Evolutionary conservation across 1,284 basidiomycete genomes (phyloP), one percentile per base, ranked within the genome.

Genomic region (Phylloporus sp.): DNA sequence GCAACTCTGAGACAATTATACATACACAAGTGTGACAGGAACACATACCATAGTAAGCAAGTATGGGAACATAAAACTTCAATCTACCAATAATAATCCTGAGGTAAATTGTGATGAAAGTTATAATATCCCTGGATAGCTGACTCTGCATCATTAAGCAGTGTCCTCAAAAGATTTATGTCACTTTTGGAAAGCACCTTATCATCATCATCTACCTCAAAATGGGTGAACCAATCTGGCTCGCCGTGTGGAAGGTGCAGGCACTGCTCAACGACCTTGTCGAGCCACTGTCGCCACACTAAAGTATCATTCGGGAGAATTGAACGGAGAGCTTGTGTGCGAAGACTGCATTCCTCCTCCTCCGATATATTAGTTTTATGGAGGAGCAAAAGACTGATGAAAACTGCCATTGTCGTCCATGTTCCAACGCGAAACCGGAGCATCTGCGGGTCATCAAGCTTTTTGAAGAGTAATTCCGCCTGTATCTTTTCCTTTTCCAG

Each of bases 211-310:
- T n/a, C n/a, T n/a, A n/a, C n/a, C n/a, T n/a, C n/a, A n/a, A n/a
- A n/a, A n/a, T n/a, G n/a, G n/a, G n/a, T n/a, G n/a, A n/a, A n/a
- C n/a, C n/a, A n/a, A n/a, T n/a, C n/a, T n/a, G n/a, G n/a, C n/a
- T n/a, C n/a, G n/a, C n/a, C n/a, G n/a, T n/a, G n/a, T 94, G 39
- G 39, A 4, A 65, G 52, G 8, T 55, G 20, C n/a, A 68, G 23
- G 32, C 74, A 55, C 25, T 76, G 72, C 7, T 55, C 11, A 11
- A 70, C 27, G 12, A 75, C 72, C 52, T 65, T 75, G 1, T 47
- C 14, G 43, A 14, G 69, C 77, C 73, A 78, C 23, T 39, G 37
- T 27, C 11, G 59, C 77, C 75, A 77, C 23, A 76, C 70, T 10
- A 23, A 11, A 4, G 73, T 77, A 2, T 76, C 58, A 27, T 75